Evolutionary conservation across 768 basidiomycete species (phyloP), one percentile per base, ranked within the genome.

Genomic region (Tubosaeta sp.): DNA sequence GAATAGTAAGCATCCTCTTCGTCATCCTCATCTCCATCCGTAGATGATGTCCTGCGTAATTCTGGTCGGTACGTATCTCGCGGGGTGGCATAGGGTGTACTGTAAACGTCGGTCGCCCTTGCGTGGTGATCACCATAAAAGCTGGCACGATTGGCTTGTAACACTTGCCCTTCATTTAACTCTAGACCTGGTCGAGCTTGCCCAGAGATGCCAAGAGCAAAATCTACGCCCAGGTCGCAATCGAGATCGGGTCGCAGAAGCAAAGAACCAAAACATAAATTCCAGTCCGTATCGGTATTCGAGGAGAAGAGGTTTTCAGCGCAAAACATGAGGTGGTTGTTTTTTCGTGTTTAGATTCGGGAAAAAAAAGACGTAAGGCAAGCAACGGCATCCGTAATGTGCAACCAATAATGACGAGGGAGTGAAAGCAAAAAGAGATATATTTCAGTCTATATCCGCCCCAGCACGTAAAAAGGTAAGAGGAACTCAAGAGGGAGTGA

Each of bases 391-490:
- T 56, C 50, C 55, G 57, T 46, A 53, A 42, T 24, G 49, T 25
- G 52, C 54, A 61, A 48, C 40, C 44, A 49, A 31, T 21, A 36
- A 27, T 27, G 25, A 51, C 32, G 48, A 59, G 18, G 42, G 31
- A 9, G 60, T 48, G 67, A 65, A 71, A 75, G 73, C 73, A 72
- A 65, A 76, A 78, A 78, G 76, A 75, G 77, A 73, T 72, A 69
- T 75, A 77, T 76, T 92, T 91, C 80, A 94, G 90, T 83, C 90
- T 90, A 83, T 70, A 75, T 76, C 71, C 73, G 59, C 68, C 63
- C 66, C 59, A 58, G 47, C 58, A 59, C 67, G 63, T 66, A 76
- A 68, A 57, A 56, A 57, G 54, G 76, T 80, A 78, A 75, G 73
- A 71, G 63, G 71, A 73, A 80, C 80, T 72, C 72, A 78, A 76